Percentiles rank a stretch among this genome's conserved stretches.
Evolutionary conservation across 75 land plant species (phyloP).

Genomic region (Chamaecyparis obtusa): DNA sequence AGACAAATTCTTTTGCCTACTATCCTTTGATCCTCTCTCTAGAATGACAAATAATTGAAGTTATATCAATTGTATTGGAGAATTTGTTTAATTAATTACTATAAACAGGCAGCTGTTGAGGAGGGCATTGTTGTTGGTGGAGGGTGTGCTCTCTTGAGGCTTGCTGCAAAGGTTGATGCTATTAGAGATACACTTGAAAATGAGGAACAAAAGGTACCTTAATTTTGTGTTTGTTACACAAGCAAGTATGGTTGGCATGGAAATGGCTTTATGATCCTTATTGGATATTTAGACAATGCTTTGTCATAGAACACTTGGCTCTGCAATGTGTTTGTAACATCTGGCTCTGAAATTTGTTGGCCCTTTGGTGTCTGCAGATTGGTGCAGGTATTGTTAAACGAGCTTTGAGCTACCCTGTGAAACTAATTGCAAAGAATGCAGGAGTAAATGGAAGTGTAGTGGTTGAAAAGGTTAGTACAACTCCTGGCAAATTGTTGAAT

Average conservation of each 20-base stretch:
- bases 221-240: background rate
- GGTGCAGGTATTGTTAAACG: slow-evolving; percentile 88
- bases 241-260: background rate
- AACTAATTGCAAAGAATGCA: slow-evolving; percentile 84
- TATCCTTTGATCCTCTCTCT: background rate
- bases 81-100: background rate
- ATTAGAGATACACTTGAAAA: slow-evolving; percentile 71
- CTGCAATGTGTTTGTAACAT: background rate
- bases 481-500: background rate
- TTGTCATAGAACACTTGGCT: too few relatives aligned
- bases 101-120: slow-evolving; percentile 81
- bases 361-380: slow-evolving; percentile 45
- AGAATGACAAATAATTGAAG: background rate
- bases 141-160: slow-evolving; percentile 72
- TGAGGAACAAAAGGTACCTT: slow-evolving; percentile 77
- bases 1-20: background rate
- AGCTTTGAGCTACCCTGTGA: slow-evolving; percentile 75
- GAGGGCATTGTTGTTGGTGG: slow-evolving; percentile 97
- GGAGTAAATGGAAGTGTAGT: slow-evolving; percentile 84
- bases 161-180: slow-evolving; percentile 71
- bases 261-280: background rate
- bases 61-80: background rate
- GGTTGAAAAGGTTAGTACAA: slow-evolving; percentile 62
- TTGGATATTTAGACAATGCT: background rate
- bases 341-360: background rate